A percentile compares a stretch with the other conserved stretches of the same genome.
Conservation (phyloP, 2,329 filamentous ascomycete genomes). For the Scytalidium lignicola region DNA sequence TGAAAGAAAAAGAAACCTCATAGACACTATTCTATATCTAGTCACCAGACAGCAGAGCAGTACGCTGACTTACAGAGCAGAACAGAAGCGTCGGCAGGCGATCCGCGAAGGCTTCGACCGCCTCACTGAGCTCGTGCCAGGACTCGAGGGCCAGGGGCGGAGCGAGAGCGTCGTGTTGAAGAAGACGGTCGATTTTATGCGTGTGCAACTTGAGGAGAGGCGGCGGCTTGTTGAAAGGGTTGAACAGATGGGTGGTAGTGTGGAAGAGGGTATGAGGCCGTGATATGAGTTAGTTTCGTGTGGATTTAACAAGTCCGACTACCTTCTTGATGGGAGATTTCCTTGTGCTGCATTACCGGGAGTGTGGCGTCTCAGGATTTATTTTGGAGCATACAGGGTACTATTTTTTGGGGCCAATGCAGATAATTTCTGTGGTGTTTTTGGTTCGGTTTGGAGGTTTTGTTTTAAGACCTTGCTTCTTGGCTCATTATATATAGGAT, state of each 20-base stretch:
- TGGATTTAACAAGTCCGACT: too few species aligned
- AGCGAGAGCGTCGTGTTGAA: slow-evolving; percentile 64
- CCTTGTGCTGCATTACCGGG: too few species aligned
- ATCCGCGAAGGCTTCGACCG: slow-evolving; percentile 67
- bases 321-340: too few species aligned
- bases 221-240: slow-evolving; percentile 43
- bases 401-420: too few species aligned
- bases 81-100: slow-evolving; percentile 42
- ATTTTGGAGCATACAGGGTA: too few species aligned
- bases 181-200: slow-evolving; percentile 50
- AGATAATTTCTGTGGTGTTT: too few species aligned
- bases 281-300: slow-evolving; percentile 2
- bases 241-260: slow-evolving; percentile 43
- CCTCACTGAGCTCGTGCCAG: slow-evolving; percentile 63
- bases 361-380: too few species aligned
- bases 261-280: slow-evolving; percentile 29
- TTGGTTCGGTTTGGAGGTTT: too few species aligned
- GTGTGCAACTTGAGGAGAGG: slow-evolving; percentile 44
- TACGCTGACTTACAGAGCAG: slow-evolving; percentile 20
- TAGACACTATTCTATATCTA: too few species aligned
- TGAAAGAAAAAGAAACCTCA: too few species aligned
- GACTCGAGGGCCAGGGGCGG: slow-evolving; percentile 61
- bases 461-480: too few species aligned
- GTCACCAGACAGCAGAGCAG: background rate
- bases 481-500: too few species aligned